phyloP scores from a whole-genome alignment of 83 land plant genomes.

The Diphasiastrum complanatum region DNA sequence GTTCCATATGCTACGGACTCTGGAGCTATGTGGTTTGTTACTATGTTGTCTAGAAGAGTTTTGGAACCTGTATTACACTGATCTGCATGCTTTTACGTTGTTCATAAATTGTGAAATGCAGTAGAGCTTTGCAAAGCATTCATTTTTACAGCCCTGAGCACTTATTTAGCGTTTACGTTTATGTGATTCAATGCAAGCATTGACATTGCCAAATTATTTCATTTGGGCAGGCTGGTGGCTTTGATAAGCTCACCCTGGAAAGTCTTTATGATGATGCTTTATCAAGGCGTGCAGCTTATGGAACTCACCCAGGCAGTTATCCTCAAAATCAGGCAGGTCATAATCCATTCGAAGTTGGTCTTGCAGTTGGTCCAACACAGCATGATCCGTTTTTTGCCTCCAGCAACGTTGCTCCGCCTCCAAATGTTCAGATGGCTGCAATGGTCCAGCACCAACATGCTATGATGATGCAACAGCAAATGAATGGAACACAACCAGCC shows the following conservation, averaged over 20 bases:
- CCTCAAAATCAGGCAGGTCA: conserved; percentile 20
- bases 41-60: too few species aligned
- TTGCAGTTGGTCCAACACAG: conserved; percentile 1
- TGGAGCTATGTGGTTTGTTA: too few species aligned
- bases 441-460: conserved; percentile 76
- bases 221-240: conserved; percentile 73
- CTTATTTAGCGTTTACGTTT: too few species aligned
- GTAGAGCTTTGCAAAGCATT: too few species aligned
- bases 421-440: conserved; percentile 80
- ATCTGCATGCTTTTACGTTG: too few species aligned
- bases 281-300: conserved; percentile 44
- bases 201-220: neutral
- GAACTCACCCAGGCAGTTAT: conserved; percentile 43
- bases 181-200: neutral
- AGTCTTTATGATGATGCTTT: conserved; percentile 83
- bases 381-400: conserved; percentile 76
- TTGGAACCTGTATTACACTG: too few species aligned
- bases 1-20: too few species aligned
- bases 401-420: conserved; percentile 57
- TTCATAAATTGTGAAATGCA: too few species aligned
- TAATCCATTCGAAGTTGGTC: conserved; percentile 48
- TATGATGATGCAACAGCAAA: conserved; percentile 39
- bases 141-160: neutral
- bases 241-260: conserved; percentile 84
- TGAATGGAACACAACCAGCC: conserved; percentile 14